A percentile compares a stretch with the other conserved stretches of the same genome.
Evolutionary conservation across 2,329 filamentous ascomycete species (phyloP).

Genomic region (Nemania diffusa): DNA sequence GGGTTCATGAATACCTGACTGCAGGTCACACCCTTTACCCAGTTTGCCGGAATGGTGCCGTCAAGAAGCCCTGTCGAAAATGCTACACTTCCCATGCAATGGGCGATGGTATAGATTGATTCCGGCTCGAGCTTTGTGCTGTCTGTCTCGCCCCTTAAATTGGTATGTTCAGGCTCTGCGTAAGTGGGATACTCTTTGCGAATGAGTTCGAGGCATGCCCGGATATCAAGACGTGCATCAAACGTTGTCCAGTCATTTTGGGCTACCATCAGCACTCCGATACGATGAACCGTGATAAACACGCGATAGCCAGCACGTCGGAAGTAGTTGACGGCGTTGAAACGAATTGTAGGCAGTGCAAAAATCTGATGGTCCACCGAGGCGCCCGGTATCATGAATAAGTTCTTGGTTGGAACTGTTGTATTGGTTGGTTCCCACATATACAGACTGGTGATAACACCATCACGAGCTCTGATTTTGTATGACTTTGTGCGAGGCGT

Average conservation of each 20-base stretch:
- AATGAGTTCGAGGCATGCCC: constrained; percentile 65
- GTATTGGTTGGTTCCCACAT: constrained; percentile 65
- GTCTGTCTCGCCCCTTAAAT: not conserved
- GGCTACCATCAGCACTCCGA: constrained; percentile 62
- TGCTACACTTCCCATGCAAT: constrained; percentile 73
- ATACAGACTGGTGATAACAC: constrained; percentile 63
- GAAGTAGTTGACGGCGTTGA: constrained; percentile 72
- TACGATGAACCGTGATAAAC: constrained; percentile 67
- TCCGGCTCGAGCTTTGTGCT: constrained; percentile 33
- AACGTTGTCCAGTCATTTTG: constrained; percentile 67
- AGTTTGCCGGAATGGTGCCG: constrained; percentile 66
- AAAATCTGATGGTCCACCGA: constrained; percentile 72
- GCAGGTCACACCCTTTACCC: constrained; percentile 67
- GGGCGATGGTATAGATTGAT: constrained; percentile 65
- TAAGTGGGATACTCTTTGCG: constrained; percentile 51
- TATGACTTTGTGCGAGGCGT: constrained; percentile 57
- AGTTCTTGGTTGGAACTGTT: constrained; percentile 55
- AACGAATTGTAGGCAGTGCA: constrained; percentile 70
- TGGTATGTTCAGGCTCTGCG: not conserved
- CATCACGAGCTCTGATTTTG: constrained; percentile 62
- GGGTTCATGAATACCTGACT: constrained; percentile 74
- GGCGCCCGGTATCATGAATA: constrained; percentile 72
- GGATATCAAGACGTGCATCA: constrained; percentile 68
- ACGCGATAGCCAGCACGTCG: constrained; percentile 68
- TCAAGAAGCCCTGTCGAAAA: constrained; percentile 68